A percentile compares a stretch with the other conserved stretches of the same genome.
phyloP scores from a whole-genome alignment of 441 rosid genomes.

The Arabidopsis lyrata region DNA sequence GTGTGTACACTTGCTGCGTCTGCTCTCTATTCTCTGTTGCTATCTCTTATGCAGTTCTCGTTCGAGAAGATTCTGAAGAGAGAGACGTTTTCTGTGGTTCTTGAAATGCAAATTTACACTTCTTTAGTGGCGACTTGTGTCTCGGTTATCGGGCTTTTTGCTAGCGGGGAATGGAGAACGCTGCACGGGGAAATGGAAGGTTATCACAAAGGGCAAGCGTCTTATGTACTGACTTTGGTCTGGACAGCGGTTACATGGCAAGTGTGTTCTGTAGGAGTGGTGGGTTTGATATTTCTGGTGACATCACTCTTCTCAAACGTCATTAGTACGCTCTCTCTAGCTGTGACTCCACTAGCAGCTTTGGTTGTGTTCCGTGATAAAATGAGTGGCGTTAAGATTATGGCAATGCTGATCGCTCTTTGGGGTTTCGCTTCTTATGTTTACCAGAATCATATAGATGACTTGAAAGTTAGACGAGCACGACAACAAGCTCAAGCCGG shows the following conservation, averaged over 20 bases:
- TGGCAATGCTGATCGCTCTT: conserved; percentile 79
- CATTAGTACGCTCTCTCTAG: conserved; percentile 77
- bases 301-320: conserved; percentile 94
- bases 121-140: conserved; percentile 67
- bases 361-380: conserved; percentile 73
- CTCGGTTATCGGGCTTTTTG: conserved; percentile 65
- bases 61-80: conserved; percentile 73
- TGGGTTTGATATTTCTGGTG: conserved; percentile 86
- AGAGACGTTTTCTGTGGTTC: conserved; percentile 73
- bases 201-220: conserved; percentile 59
- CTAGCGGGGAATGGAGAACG: conserved; percentile 89
- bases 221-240: conserved; percentile 74
- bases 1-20: conserved; percentile 74
- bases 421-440: conserved; percentile 81
- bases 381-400: conserved; percentile 79
- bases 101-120: conserved; percentile 87
- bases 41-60: conserved; percentile 81
- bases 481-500: conserved; percentile 36
- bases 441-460: conserved; percentile 83
- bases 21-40: conserved; percentile 78
- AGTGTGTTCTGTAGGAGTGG: conserved; percentile 86
- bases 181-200: conserved; percentile 71
- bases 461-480: conserved; percentile 55
- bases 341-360: conserved; percentile 80
- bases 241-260: conserved; percentile 87